Evolutionary conservation across 345 rosid species (phyloP).

Genomic region (Eucalyptus globulus): DNA sequence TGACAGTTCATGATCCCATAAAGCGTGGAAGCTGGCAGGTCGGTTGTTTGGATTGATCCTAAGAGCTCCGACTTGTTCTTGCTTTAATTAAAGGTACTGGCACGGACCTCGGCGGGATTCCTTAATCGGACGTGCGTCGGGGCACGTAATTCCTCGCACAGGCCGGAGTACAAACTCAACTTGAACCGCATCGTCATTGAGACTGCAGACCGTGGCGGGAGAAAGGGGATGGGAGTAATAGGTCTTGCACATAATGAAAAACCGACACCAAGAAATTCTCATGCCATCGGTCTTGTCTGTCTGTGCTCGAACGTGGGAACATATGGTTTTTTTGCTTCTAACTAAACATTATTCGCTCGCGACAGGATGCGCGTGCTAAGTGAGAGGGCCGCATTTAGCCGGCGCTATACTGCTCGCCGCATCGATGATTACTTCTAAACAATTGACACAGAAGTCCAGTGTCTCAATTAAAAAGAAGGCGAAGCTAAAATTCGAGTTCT

Average conservation of each 20-base stretch:
- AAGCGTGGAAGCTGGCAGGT: not conserved
- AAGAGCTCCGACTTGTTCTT: not conserved
- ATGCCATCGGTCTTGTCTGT: not conserved
- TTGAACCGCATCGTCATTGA: not conserved
- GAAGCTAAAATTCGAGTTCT: not conserved
- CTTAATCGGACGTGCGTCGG: not conserved
- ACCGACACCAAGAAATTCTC: not conserved
- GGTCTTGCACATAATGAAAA: not conserved
- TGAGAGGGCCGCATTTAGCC: not conserved
- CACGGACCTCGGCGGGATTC: not conserved
- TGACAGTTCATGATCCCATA: not conserved
- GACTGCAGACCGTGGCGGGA: not conserved
- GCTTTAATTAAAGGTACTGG: not conserved
- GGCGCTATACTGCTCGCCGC: not conserved
- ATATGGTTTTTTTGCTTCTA: not conserved
- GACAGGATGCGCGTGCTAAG: not conserved
- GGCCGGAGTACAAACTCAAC: not conserved
- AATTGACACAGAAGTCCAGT: not conserved
- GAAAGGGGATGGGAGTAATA: not conserved
- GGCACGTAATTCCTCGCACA: not conserved
- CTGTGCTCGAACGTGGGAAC: not conserved
- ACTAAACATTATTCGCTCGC: not conserved
- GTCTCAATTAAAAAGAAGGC: not conserved
- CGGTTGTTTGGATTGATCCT: not conserved
- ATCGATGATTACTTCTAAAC: not conserved